Evolutionary conservation across 2,329 filamentous ascomycete species (phyloP), one percentile per base, ranked within the genome.

Genomic region (Drechslerella dactyloides): DNA sequence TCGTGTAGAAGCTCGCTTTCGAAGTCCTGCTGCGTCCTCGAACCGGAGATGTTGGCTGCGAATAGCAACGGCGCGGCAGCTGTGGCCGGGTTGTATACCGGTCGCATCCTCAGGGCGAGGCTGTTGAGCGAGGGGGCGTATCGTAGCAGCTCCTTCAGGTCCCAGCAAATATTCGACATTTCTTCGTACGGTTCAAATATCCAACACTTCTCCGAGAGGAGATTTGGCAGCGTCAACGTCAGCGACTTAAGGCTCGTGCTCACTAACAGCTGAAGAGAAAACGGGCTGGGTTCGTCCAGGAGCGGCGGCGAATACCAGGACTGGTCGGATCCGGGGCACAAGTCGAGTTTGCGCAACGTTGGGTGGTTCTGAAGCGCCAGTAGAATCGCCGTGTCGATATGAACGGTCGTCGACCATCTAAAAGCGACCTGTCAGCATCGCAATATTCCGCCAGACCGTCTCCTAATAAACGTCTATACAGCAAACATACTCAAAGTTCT

Each of bases 201-300:
- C 68, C 68, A 72, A 65, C 68, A 72, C 56, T 65, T 72, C 60
- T 72, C 68, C 11, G 68, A 72, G 30, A 72, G 44, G 23, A 72
- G 21, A 23, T 72, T 72, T 13, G 68, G 68, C 13, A 72, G 44
- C 17, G 68, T 72, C 52, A 72, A 54, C 17, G 60, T 35, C 23
- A 72, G 46, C 42, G 68, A 72, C 33, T 72, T 72, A 23, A 72
- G 51, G 33, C 60, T 64, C 24, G 55, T 65, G 40, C 68, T 52
- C 15, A 60, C 33, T 8, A 72, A 54, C 40, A 51, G 56, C 56
- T 72, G 68, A 17, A 72, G 68, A 23, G 68, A 72, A 50, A 72
- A 72, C 42, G 56, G 68, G 40, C 55, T 60, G 8, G 55, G 51
- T 40, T 72, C 68, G 33, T 72, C 55, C 30, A 72, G 21, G 15